These are phyloP conservation scores for Colletotrichum simmondsii DNA, from an alignment of 2,329 filamentous ascomycete genomes.

Conservation along the genomic window DNA sequence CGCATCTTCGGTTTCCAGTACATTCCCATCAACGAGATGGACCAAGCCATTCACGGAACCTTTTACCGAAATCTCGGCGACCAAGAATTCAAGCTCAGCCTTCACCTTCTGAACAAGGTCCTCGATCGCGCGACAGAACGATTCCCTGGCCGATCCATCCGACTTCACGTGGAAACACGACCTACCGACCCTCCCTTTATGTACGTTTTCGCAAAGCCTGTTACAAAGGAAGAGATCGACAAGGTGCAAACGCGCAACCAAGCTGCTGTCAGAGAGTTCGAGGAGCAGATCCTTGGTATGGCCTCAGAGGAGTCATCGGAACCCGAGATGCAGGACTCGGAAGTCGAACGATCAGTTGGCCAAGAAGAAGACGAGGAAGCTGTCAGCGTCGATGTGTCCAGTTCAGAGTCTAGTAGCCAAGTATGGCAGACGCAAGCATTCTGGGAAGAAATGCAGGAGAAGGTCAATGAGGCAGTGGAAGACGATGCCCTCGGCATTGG, in stretches of 20 bases:
- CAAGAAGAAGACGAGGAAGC: constrained; percentile 32
- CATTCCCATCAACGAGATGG: constrained; percentile 87
- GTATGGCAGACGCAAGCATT: constrained; percentile 48
- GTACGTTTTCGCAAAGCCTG: constrained; percentile 91
- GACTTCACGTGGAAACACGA: constrained; percentile 85
- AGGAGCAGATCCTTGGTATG: constrained; percentile 69
- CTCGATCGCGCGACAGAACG: constrained; percentile 78
- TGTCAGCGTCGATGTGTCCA: constrained; percentile 31
- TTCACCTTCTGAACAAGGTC: constrained; percentile 82
- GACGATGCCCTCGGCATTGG: constrained; percentile 65
- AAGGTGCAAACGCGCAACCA: constrained; percentile 77
- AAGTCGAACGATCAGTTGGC: constrained; percentile 18
- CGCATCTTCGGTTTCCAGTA: constrained; percentile 99
- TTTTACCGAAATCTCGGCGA: constrained; percentile 75
- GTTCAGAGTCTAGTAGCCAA: constrained; percentile 36
- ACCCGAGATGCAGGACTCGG: constrained; percentile 33
- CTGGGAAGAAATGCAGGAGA: constrained; percentile 66
- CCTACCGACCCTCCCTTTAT: constrained; percentile 71
- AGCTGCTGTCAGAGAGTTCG: constrained; percentile 74
- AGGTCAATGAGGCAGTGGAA: constrained; percentile 67
- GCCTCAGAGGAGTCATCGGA: constrained; percentile 45
- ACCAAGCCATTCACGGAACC: constrained; percentile 87
- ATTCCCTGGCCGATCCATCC: constrained; percentile 81
- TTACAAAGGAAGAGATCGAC: constrained; percentile 77
- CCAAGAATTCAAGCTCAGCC: constrained; percentile 84